Base-by-base conservation (phyloP, 2,329 filamentous ascomycete genomes). In the Scopulariopsis brevicaulis region DNA sequence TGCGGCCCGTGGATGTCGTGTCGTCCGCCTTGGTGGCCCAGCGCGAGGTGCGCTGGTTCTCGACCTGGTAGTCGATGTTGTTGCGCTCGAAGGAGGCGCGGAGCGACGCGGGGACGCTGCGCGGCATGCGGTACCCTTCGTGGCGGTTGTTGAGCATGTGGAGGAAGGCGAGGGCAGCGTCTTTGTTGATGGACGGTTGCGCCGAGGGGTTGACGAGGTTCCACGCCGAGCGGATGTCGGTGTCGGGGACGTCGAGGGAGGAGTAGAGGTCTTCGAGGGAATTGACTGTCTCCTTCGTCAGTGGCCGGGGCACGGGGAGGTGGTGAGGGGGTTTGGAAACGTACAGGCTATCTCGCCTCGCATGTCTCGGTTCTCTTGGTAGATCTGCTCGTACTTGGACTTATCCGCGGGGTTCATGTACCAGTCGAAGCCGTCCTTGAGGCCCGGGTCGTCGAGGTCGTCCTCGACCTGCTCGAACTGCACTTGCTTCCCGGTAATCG, bases 401-500 rank as follows among this genome's bases (percentile, higher is more conserved):
- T 95, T 95, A 74, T 99, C 92, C 34, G 78, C 73, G 0, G 94
- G 94, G 60, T 85, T 91, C 90, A 99, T 99, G 76, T 99, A 99
- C 94, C 94, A 99, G 71, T 99, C 94, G 71, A 99, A 99, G 14
- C 93, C 93, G 72, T 96, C 91, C 70, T 96, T 96, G 62, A 99
- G 77, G 1, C 91, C 91, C 1, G 85, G 83, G 4, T 86, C 84
- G 64, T 96, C 92, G 63, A 86, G 83, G 60, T 96, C 89, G 64
- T 91, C 88, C 58, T 91, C 87, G 60, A 96, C 84, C 61, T 84
- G 81, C 71, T 96, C 92, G 70, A 97, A 96, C 64, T 88, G 84
- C 56, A 88, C 82, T 64, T 89, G 87, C 64, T 86, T 85, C 61
- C 87, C 88, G 15, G 86, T 87, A 62, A 99, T 77, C 52, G 91